Conservation (phyloP, 177 flowering plant genomes). For the Vitis hybrid region DNA sequence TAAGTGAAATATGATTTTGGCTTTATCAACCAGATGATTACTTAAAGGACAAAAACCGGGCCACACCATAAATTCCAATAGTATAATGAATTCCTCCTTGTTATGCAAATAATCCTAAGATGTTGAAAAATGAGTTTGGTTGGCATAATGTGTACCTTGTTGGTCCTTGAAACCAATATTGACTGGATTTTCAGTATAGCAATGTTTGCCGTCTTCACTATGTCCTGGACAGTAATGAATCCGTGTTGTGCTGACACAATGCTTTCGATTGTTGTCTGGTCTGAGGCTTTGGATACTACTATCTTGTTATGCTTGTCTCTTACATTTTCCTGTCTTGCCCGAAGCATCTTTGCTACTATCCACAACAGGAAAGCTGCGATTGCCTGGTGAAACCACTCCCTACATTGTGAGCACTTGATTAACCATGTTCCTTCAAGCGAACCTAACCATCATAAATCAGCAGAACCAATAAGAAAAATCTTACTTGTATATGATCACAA, state of each 20-base stretch:
- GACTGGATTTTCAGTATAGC: constrained; percentile 63
- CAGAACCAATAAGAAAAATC: constrained; percentile 13
- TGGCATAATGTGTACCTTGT: constrained; percentile 46
- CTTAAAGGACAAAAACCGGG: too few relatives aligned
- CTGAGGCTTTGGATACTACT: constrained; percentile 51
- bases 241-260: constrained; percentile 81
- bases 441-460: background rate
- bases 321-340: constrained; percentile 31
- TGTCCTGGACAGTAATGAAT: constrained; percentile 38
- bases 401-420: constrained; percentile 14
- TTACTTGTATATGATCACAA: constrained; percentile 69
- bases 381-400: constrained; percentile 85
- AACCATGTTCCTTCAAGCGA: background rate
- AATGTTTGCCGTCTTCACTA: constrained; percentile 54
- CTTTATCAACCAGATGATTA: too few relatives aligned
- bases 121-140: background rate
- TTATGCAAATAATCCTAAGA: too few relatives aligned
- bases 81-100: too few relatives aligned
- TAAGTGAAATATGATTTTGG: too few relatives aligned
- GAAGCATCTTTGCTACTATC: constrained; percentile 49
- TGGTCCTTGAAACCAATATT: constrained; percentile 41
- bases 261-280: constrained; percentile 71
- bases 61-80: too few relatives aligned
- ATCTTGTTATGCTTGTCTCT: constrained; percentile 40
- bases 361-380: constrained; percentile 51